Evolutionary conservation across 768 basidiomycete species (phyloP).

Genomic region (Lyophyllum atratum): DNA sequence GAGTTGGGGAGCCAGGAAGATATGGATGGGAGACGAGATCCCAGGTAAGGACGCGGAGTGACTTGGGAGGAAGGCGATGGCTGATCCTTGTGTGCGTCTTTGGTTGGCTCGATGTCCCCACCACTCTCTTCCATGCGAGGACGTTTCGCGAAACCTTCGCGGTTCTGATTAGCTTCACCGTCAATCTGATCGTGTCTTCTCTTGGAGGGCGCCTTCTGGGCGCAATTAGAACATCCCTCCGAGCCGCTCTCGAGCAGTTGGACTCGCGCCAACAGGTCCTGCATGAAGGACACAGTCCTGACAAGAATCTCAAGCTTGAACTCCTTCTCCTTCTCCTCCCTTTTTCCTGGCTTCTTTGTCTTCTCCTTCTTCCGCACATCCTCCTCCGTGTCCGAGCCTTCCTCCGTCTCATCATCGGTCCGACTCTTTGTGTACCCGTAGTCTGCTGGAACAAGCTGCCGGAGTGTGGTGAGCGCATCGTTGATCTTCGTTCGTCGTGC

Average conservation of each 20-base stretch:
- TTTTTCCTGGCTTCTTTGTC: conserved; percentile 42
- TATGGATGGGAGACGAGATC: conserved; percentile 61
- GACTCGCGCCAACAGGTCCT: conserved; percentile 65
- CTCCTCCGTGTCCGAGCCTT: conserved; percentile 38
- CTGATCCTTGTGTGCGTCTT: not conserved
- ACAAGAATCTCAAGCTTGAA: conserved; percentile 93
- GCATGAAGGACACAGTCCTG: conserved; percentile 77
- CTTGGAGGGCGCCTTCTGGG: conserved; percentile 14
- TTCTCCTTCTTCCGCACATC: conserved; percentile 32
- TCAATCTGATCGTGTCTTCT: conserved; percentile 12
- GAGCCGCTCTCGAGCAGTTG: conserved; percentile 31
- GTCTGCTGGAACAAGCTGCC: conserved; percentile 72
- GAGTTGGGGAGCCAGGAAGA: conserved; percentile 61
- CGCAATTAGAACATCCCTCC: conserved; percentile 28
- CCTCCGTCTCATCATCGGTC: conserved; percentile 30
- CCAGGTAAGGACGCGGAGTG: conserved; percentile 10
- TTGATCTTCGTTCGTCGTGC: conserved; percentile 95
- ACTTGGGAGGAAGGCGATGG: conserved; percentile 11
- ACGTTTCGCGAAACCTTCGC: conserved; percentile 5
- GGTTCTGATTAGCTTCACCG: not conserved
- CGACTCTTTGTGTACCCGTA: conserved; percentile 32
- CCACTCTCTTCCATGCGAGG: not conserved
- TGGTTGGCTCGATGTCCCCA: not conserved
- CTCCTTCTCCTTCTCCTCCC: conserved; percentile 72
- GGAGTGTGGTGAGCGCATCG: conserved; percentile 77